A percentile compares a stretch with the other conserved stretches of the same genome.
Conservation (phyloP, 768 basidiomycete genomes). For the Rubroboletus satanas region DNA sequence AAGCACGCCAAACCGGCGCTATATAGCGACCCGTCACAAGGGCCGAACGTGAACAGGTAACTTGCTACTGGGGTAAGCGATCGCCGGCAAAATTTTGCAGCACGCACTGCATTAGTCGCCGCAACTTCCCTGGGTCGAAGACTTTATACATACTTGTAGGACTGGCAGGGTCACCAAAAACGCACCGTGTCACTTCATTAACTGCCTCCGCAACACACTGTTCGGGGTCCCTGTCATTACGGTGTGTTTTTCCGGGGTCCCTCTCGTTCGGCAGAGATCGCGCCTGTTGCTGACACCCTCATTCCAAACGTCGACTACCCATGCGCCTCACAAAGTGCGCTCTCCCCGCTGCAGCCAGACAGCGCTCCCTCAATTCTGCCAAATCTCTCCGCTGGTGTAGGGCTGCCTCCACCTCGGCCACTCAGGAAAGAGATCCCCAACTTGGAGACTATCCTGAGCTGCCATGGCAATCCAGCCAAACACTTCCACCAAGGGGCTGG, state of each 20-base stretch:
- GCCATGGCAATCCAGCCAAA: conserved; percentile 63
- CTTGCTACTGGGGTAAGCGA: conserved; percentile 15
- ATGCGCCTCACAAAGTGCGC: conserved; percentile 16
- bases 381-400: conserved; percentile 1
- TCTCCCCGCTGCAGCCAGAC: conserved; percentile 6
- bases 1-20: conserved; percentile 6
- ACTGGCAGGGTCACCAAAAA: conserved; percentile 19
- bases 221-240: conserved; percentile 17
- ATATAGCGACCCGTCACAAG: conserved; percentile 14
- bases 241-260: conserved; percentile 17
- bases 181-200: conserved; percentile 6
- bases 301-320: conserved; percentile 12
- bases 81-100: conserved; percentile 20
- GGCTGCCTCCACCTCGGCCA: conserved; percentile 15
- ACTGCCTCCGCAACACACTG: conserved; percentile 4
- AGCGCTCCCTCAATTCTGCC: neutral
- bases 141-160: conserved; percentile 11
- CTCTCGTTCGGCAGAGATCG: conserved; percentile 5
- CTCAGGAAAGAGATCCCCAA: conserved; percentile 56
- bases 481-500: conserved; percentile 65
- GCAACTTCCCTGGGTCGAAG: conserved; percentile 12
- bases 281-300: conserved; percentile 1
- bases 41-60: conserved; percentile 5
- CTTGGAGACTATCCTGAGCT: conserved; percentile 70
- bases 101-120: conserved; percentile 15